Base-by-base conservation (phyloP, 768 basidiomycete species). In the Termitomyces sp. region DNA sequence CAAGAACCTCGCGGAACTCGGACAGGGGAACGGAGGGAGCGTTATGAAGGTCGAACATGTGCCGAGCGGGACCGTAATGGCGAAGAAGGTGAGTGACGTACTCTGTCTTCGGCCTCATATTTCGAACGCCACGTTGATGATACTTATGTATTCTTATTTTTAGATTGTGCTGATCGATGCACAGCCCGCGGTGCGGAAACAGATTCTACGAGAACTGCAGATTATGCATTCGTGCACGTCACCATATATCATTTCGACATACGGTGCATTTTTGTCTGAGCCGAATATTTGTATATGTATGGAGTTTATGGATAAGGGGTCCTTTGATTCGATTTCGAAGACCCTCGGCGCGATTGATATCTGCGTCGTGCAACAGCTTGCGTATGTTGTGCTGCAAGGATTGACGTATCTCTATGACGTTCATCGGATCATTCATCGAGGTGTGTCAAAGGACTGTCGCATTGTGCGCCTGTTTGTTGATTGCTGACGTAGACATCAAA, bases 231-330 rank as follows among this genome's bases (percentile, higher is more conserved):
- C 95, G 69, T 98, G 96, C 73, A 81, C 88, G 61, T 95, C 92
- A 4, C 82, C 81, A 50, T 92, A 92, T 71, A 99, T 99, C 70
- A 89, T 99, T 65, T 95, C 92, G 0, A 98, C 98, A 75, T 95
- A 90, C 67, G 96, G 97, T 61, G 97, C 96, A 42, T 99, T 94
- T 75, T 78, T 98, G 34, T 85, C 89, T 2, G 97, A 99, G 71
- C 95, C 96, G 8, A 98, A 98, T 66, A 96, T 99, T 68, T 97
- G 96, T 71, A 95, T 98, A 54, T 98, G 95, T 73, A 98, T 99
- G 89, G 97, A 99, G 70, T 91, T 75, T 71, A 90, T 90, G 92
- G 90, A 96, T 78, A 95, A 92, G 69, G 91, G 92, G 54, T 94
- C 87, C 8, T 79, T 97, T 8, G 97, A 99, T 69, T 85, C 87